Percentiles rank a stretch among this genome's conserved stretches.
Conservation (phyloP, 371 early-diverging fungal genomes). For the Capniomyces stellatus region DNA sequence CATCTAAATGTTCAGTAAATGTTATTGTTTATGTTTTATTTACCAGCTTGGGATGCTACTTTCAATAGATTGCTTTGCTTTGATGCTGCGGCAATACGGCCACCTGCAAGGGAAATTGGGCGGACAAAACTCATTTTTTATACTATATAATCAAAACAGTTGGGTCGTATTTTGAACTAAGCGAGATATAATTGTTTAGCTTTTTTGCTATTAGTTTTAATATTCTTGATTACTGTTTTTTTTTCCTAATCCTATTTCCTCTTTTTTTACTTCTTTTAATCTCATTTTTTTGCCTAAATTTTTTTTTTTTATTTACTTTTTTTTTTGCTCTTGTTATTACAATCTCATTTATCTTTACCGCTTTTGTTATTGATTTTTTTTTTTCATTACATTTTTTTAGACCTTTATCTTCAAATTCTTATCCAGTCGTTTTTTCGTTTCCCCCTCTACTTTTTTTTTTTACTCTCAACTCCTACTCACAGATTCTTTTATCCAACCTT, state of each 20-base stretch:
- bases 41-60: neutral
- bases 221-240: neutral
- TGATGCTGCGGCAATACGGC: neutral
- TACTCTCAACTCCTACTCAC: too few relatives aligned
- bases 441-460: too few relatives aligned
- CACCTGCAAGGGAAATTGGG: neutral
- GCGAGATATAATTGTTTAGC: neutral
- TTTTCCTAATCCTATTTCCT: neutral
- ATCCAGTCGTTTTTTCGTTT: too few relatives aligned
- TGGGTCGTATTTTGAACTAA: neutral
- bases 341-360: too few relatives aligned
- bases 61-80: conserved; percentile 26
- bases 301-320: too few relatives aligned
- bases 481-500: too few relatives aligned
- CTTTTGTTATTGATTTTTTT: too few relatives aligned
- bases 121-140: conserved; percentile 1
- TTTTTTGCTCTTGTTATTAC: too few relatives aligned
- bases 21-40: too few relatives aligned
- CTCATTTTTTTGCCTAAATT: neutral
- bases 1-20: too few relatives aligned
- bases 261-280: neutral
- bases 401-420: too few relatives aligned
- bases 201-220: neutral
- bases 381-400: too few relatives aligned
- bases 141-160: neutral